Evolutionary conservation across 208 protist species (phyloP), one percentile per base, ranked within the genome.

Genomic region (Wallacemonas rigidus): DNA sequence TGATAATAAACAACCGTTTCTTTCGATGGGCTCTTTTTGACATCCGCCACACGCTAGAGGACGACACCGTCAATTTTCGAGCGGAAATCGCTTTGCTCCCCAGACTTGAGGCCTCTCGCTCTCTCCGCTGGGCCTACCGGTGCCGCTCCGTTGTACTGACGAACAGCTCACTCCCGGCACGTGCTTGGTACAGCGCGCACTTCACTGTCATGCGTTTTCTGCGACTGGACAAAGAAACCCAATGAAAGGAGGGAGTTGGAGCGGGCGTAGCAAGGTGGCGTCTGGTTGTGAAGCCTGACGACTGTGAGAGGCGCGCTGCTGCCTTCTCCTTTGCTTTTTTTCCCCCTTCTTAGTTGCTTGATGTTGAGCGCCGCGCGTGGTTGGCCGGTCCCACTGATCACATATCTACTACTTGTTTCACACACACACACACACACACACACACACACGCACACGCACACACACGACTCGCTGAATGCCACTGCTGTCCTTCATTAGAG

Each of bases 1-100:
- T 95, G 36, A 81, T 89, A 4, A 26, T 95, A 6, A 88, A 85
- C 71, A 86, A 68, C 53, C 83, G 90, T 48, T 91, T 93, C 56
- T 81, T 88, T 47, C 67, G 36, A 57, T 95, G 90, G 87, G 48
- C 76, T 51, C 17, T 88, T 9, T 75, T 92, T 38, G 68, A 84
- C 45, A 55, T 77, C 9, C 26, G 58, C 14, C 65, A 53, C 17
- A 48, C 44, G 15, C 75, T 44, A 62, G 63, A 60, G 7, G 55
- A 47, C 5, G 62, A 64, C 26, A 5, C 53, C 35, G 79, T 80
- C 26, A 76, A 76, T 8, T 84, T 82, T 67, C 76, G 81, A 43
- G 78, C 88, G 41, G 61, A 54, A n/a, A 60, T 89, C 6, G 44
- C 48, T 11, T 57, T 77, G 61, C 39, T 83, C 15, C 85, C 85